Conservation (phyloP, 2,329 filamentous ascomycete genomes). For the Xylariales sp. region DNA sequence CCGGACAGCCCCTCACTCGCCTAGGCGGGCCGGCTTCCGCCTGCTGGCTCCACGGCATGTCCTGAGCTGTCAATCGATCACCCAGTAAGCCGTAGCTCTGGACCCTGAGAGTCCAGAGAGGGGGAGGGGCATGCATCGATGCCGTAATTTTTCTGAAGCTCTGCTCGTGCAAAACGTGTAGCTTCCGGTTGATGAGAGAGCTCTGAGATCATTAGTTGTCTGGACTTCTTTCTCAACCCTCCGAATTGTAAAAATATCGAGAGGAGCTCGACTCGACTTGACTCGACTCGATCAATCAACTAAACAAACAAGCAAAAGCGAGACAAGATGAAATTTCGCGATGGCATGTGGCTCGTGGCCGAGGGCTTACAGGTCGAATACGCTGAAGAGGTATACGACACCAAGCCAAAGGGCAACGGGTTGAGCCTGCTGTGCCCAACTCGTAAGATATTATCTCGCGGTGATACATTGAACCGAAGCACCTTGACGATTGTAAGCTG, state of each 20-base stretch:
- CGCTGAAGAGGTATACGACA: constrained; percentile 58
- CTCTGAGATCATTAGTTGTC: no score
- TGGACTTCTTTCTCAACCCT: no score
- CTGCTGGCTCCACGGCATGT: neutral
- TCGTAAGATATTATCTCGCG: constrained; percentile 46
- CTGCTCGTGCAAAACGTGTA: no score
- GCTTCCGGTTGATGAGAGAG: no score
- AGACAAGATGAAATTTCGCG: constrained; percentile 53
- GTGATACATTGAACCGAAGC: constrained; percentile 51
- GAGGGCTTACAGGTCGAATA: constrained; percentile 59
- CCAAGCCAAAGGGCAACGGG: constrained; percentile 42
- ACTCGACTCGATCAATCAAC: no score
- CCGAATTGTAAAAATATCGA: no score
- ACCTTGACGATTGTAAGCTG: constrained; percentile 45
- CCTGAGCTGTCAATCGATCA: neutral
- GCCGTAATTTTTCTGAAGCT: no score
- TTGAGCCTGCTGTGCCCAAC: constrained; percentile 55
- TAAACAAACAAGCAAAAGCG: no score
- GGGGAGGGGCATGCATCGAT: no score
- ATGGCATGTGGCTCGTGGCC: constrained; percentile 64
- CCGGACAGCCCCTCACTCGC: constrained; percentile 3
- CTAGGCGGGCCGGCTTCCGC: constrained; percentile 3
- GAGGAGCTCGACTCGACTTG: no score
- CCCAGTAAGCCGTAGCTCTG: no score
- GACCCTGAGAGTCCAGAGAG: no score